Evolutionary conservation across 441 rosid genomes (phyloP).

Genomic region (Populus hybrid): DNA sequence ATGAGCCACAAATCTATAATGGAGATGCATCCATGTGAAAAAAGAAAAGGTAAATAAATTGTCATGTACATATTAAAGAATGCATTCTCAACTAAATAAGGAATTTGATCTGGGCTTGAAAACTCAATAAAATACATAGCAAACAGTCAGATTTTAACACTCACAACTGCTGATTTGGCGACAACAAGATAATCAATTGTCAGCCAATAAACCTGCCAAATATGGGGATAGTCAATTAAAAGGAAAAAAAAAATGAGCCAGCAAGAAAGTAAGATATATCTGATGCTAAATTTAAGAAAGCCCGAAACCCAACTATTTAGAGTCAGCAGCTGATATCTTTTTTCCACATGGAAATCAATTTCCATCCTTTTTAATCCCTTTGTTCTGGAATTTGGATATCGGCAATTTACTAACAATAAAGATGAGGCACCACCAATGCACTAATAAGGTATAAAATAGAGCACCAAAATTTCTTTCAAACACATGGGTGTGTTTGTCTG

Average conservation of each 20-base stretch:
- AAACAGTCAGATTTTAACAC: slow-evolving; percentile 22
- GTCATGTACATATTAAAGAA: neutral
- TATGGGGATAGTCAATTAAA: slow-evolving; percentile 8
- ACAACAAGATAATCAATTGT: slow-evolving; percentile 78
- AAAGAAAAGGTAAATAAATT: neutral
- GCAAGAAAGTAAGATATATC: slow-evolving; percentile 4
- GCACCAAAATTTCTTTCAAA: neutral
- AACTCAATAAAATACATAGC: neutral
- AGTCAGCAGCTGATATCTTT: neutral
- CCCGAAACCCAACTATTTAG: neutral
- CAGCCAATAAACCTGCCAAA: slow-evolving; percentile 91
- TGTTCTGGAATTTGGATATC: neutral
- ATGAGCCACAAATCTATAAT: slow-evolving; percentile 75
- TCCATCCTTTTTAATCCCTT: neutral
- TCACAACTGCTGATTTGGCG: slow-evolving; percentile 88
- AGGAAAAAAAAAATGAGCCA: neutral
- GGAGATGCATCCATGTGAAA: slow-evolving; percentile 19
- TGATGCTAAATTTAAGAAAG: neutral
- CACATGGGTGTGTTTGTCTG: neutral
- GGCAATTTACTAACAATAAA: neutral
- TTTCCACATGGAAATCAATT: neutral
- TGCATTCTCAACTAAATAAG: neutral
- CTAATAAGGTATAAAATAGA: neutral
- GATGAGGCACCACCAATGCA: neutral
- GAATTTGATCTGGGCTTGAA: neutral